Percentiles rank a stretch among this genome's conserved stretches.
Conservation (phyloP, 2,329 filamentous ascomycete species). For the Talaromyces funiculosus region DNA sequence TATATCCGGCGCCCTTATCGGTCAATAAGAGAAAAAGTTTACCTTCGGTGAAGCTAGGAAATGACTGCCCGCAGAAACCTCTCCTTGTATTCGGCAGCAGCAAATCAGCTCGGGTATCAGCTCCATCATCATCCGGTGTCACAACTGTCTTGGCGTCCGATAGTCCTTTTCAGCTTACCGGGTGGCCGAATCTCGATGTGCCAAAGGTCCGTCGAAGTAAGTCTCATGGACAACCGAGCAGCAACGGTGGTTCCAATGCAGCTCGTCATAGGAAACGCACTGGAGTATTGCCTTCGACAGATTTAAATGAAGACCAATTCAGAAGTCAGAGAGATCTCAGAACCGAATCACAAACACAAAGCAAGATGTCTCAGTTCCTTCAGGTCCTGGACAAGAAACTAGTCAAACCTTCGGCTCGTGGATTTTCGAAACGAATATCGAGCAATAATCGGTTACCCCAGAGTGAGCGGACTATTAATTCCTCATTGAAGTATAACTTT, state of each 20-base stretch:
- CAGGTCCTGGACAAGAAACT: constrained; percentile 8
- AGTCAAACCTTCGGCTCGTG: constrained; percentile 5
- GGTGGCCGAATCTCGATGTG: constrained; percentile 20
- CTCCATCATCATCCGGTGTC: constrained; percentile 11
- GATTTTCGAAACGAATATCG: constrained; percentile 1
- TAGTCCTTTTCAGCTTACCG: constrained; percentile 20
- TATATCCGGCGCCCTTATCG: constrained; percentile 44
- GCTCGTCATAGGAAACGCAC: background rate
- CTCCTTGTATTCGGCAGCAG: constrained; percentile 17
- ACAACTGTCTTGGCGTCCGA: constrained; percentile 19
- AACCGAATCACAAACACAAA: background rate
- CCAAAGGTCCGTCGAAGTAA: constrained; percentile 17
- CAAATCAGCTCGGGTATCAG: background rate
- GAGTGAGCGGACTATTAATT: background rate
- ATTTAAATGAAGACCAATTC: background rate
- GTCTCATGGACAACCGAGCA: background rate
- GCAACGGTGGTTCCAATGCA: background rate
- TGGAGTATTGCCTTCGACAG: background rate
- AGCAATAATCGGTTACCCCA: background rate
- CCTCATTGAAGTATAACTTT: constrained; percentile 5
- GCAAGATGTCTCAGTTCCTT: constrained; percentile 10
- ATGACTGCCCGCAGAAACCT: constrained; percentile 14
- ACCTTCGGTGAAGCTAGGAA: constrained; percentile 7
- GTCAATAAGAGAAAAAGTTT: constrained; percentile 40
- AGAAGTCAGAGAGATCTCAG: background rate